Base-by-base conservation (phyloP, 192 early-diverging fungal genomes). In the Funneliformis mosseae region DNA sequence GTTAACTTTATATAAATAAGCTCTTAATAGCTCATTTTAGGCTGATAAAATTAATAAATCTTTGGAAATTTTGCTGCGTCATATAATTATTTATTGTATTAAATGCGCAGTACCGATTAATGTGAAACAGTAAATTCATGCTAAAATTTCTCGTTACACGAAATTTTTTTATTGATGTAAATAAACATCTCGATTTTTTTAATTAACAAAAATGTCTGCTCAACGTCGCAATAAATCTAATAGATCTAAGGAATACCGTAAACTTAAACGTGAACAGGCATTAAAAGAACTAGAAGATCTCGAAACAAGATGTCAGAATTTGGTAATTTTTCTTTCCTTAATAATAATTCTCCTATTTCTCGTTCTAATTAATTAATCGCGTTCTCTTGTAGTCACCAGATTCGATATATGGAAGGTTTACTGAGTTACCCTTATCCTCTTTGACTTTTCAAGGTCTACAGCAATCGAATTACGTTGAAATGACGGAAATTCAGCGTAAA, bases 401-500 rank as follows among this genome's bases (percentile, higher is more conserved):
- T 55, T 33, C 10, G 10, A 28, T 64, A 23, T 43, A 23, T 25
- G 62, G 33, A 77, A 64, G 81, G 63, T 92, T 90, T 78, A 69
- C 79, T 16, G 88, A 90, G 61, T 80, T 89, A 7, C 88, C 90
- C 5, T 83, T 91, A 62, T 85, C 87, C 1, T 76, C 46, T 41
- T 88, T 87, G 76, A 95, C 94, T 6, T 73, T 88, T 25, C 82
- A 88, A 68, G 98, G 96, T 18, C 89, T 99, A 4, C 86, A 88
- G 67, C 88, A 91, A 48, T 91, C 96, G 27, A 94, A 96, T 84
- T 99, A 91, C 82, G 88, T 93, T 25, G 94, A 97, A 85, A 92
- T 96, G 93, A 99, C 98, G 3, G 96, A 96, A 67, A 96, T 99
- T 83, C 98, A 99, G 81, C 89, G 87, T 64, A 93, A 93, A 77